These are phyloP conservation scores for Debaryomyces sp. DNA, from an alignment of 1,139 yeast species.

Conservation along the genomic window DNA sequence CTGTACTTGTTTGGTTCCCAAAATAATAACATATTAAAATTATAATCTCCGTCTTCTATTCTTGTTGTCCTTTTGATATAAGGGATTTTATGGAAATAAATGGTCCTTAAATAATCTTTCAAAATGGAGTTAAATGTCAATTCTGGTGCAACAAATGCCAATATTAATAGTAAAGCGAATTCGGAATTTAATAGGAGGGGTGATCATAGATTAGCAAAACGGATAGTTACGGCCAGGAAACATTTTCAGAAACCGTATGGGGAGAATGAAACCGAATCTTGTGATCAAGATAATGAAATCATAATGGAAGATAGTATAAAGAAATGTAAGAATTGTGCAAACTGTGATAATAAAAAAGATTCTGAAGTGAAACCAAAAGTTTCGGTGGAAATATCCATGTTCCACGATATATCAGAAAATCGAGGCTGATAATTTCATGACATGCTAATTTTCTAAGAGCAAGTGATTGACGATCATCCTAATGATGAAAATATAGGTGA, in stretches of 20 bases:
- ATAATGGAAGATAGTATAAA: background rate
- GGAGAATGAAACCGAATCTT: background rate
- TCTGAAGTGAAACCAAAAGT: slow-evolving; percentile 6
- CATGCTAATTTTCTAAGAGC: background rate
- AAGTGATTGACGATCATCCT: background rate
- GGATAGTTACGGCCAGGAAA: background rate
- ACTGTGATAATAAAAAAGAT: slow-evolving; percentile 3
- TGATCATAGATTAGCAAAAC: background rate
- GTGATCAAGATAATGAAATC: background rate
- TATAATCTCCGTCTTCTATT: background rate
- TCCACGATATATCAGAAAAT: background rate
- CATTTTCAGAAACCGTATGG: background rate
- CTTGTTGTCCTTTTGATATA: background rate
- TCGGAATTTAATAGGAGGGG: background rate
- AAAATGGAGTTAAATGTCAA: background rate
- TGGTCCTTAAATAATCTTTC: background rate
- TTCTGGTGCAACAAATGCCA: background rate
- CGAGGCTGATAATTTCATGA: background rate
- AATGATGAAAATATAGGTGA: background rate
- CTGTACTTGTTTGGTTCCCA: background rate
- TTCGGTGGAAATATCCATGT: background rate
- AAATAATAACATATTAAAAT: background rate
- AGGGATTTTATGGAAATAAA: background rate
- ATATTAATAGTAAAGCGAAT: background rate
- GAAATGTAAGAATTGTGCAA: slow-evolving; percentile 4